These are phyloP conservation scores for Massarina eburnea DNA, from an alignment of 2,329 filamentous ascomycete species.

Conservation along the genomic window DNA sequence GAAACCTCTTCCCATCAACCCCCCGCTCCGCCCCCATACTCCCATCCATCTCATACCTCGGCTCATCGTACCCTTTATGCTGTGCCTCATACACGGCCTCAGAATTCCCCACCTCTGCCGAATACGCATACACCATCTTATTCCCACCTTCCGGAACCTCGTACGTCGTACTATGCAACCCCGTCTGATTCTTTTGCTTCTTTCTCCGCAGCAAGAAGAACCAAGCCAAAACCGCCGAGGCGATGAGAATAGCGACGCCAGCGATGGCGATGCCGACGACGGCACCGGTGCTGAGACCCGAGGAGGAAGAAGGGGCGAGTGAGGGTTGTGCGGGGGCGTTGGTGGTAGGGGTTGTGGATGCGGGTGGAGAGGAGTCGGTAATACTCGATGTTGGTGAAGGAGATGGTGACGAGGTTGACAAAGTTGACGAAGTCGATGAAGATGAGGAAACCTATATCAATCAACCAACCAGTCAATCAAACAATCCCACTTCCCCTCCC, in stretches of 20 bases:
- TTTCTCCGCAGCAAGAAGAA: slow-evolving; percentile 5
- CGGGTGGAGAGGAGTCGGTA: background rate
- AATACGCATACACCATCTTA: slow-evolving; percentile 1
- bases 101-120: background rate
- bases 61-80: background rate
- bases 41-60: slow-evolving; percentile 2
- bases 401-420: background rate
- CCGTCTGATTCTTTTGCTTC: background rate
- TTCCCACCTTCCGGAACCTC: background rate
- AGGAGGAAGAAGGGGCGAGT: background rate
- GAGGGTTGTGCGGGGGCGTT: background rate
- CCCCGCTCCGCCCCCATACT: background rate
- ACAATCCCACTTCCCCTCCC: background rate
- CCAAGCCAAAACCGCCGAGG: background rate
- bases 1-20: background rate
- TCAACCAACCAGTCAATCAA: background rate
- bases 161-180: background rate
- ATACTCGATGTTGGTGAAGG: slow-evolving; percentile 2
- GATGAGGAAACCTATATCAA: background rate
- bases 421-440: background rate
- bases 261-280: slow-evolving; percentile 15
- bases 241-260: slow-evolving; percentile 2
- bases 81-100: slow-evolving; percentile 1
- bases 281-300: slow-evolving; percentile 10
- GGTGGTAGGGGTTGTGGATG: slow-evolving; percentile 1